phyloP scores from a whole-genome alignment of 331 rosid species.

The Pyrus hybrid region DNA sequence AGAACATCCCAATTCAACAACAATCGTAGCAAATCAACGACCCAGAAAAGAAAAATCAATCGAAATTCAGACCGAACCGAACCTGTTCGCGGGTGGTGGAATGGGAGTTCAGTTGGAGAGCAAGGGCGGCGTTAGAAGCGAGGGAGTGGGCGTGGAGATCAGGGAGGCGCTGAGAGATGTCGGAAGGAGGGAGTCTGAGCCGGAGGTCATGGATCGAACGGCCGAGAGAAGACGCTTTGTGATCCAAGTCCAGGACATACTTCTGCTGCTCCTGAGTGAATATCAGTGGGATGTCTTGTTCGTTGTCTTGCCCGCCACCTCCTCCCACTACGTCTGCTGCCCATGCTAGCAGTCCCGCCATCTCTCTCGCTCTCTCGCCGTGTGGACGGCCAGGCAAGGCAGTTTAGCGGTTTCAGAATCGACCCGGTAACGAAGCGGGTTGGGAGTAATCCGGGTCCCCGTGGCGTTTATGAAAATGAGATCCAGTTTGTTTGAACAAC shows the following conservation, averaged over 20 bases:
- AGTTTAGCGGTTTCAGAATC: neutral
- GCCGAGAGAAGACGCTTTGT: conserved; percentile 46
- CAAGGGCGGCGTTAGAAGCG: conserved; percentile 84
- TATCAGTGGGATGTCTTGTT: conserved; percentile 42
- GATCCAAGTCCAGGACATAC: conserved; percentile 54
- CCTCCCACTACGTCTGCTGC: conserved; percentile 89
- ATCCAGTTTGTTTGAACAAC: too few species aligned
- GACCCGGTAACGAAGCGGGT: neutral
- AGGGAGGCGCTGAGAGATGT: conserved; percentile 85
- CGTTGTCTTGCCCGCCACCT: conserved; percentile 23
- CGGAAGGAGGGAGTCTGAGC: conserved; percentile 72
- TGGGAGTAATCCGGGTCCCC: neutral
- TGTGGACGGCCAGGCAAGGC: neutral
- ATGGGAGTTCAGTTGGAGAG: conserved; percentile 77
- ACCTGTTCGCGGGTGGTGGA: conserved; percentile 88
- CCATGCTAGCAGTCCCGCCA: conserved; percentile 95
- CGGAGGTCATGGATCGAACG: conserved; percentile 84
- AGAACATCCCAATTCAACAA: neutral
- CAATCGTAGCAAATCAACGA: neutral
- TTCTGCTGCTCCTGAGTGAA: conserved; percentile 53
- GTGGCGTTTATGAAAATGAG: too few species aligned
- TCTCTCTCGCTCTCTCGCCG: conserved; percentile 10
- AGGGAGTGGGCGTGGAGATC: conserved; percentile 88
- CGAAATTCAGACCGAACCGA: neutral
- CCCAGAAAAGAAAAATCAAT: neutral